Evolutionary conservation across 208 protist genomes (phyloP), one percentile per base, ranked within the genome.

Genomic region (Polymyxa betae): DNA sequence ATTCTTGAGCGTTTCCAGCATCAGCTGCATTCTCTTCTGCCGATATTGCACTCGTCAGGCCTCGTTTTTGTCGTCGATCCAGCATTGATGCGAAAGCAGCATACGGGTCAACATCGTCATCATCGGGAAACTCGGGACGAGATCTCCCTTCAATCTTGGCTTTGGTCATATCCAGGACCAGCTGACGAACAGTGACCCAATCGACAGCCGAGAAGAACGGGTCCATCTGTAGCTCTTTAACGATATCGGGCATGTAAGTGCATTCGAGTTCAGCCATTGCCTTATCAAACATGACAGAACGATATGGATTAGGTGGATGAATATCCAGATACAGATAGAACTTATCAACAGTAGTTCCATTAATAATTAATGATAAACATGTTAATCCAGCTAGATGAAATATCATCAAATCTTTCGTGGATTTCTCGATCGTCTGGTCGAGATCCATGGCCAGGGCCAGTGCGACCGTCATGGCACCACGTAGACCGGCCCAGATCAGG

Each of bases 381-480:
- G 49, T 46, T 32, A 91, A 32, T n/a, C 90, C 90, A 32, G 90
- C 90, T 1, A 88, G 41, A 45, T 91, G 90, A 40, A 91, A 91
- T 29, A 91, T 32, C 40, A 91, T 54, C 38, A 38, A 45, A 29
- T 43, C 72, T 16, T 35, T 43, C 35, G 72, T 82, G 35, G 10
- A 20, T n/a, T 43, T 35, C 40, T 5, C 5, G 5, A 82, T 82
- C 16, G 12, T n/a, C 45, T 90, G 12, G 20, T 91, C 90, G 12
- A 91, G 38, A 20, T 90, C 90, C 40, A 91, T 60, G 49, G 87
- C 44, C 16, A 91, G 77, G 40, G 68, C 90, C 38, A 91, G 49
- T 20, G 90, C 90, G 16, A 91, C 60, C 44, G 90, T 64, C 32
- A 91, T 88, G 78, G 90, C 90, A 24, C 90, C 90, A 49, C 90